A percentile compares a stretch with the other conserved stretches of the same genome.
These are phyloP conservation scores for Canariomyces notabilis DNA, from an alignment of 2,329 filamentous ascomycete genomes.

Conservation along the genomic window DNA sequence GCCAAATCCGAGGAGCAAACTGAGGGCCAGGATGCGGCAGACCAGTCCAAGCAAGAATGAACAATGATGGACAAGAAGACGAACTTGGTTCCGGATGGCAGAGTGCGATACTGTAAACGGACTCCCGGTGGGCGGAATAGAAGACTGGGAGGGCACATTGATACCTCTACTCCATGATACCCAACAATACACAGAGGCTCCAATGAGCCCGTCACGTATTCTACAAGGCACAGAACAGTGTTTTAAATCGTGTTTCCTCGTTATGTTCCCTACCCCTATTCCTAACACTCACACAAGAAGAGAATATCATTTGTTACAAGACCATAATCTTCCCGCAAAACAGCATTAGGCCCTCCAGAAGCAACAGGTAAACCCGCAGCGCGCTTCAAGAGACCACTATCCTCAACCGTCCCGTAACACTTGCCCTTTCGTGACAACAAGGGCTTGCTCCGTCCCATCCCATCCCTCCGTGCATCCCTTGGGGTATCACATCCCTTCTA, in stretches of 20 bases:
- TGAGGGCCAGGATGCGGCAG: constrained; percentile 29
- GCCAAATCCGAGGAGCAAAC: constrained; percentile 22
- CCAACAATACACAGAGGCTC: constrained; percentile 3
- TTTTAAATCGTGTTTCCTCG: constrained; percentile 6
- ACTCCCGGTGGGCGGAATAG: too few relatives aligned
- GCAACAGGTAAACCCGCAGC: not conserved
- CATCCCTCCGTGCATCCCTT: constrained; percentile 2
- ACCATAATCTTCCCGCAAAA: not conserved
- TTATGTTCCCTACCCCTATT: constrained; percentile 9
- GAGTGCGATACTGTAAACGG: too few relatives aligned
- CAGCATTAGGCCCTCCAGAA: not conserved
- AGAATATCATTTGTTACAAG: not conserved
- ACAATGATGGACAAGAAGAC: constrained; percentile 9
- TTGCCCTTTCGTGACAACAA: not conserved
- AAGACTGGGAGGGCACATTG: too few relatives aligned
- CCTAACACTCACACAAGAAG: constrained; percentile 10
- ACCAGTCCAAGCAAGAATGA: constrained; percentile 11
- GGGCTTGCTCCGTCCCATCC: not conserved
- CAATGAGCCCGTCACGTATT: not conserved
- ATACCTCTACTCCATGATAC: too few relatives aligned
- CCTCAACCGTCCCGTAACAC: not conserved
- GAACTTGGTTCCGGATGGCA: too few relatives aligned
- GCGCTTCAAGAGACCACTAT: not conserved
- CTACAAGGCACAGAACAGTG: not conserved
- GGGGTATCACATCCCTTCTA: constrained; percentile 21